phyloP scores from a whole-genome alignment of 2,329 filamentous ascomycete species.

The Xylaria sp. region DNA sequence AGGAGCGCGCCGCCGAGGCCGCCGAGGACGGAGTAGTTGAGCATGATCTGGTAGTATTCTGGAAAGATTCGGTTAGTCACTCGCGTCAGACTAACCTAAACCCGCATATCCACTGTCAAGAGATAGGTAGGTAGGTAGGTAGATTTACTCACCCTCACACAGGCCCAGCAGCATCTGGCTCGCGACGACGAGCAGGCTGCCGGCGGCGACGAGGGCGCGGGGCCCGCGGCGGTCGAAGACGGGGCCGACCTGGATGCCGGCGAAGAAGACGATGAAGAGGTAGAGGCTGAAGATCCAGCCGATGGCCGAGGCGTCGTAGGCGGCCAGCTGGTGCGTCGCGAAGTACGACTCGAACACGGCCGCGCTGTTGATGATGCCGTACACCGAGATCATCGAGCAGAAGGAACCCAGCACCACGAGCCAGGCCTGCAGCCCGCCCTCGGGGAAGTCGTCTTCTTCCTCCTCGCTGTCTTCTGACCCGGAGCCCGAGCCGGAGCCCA shows the following conservation, averaged over 20 bases:
- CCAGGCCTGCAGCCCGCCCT: conserved; percentile 74
- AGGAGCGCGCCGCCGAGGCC: conserved; percentile 75
- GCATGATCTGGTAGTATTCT: conserved; percentile 79
- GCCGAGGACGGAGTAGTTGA: conserved; percentile 73
- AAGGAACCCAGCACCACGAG: conserved; percentile 78
- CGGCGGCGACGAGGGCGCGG: conserved; percentile 64
- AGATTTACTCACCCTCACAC: conserved; percentile 53
- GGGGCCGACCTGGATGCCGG: conserved; percentile 80
- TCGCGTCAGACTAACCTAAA: no score
- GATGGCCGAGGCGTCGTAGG: conserved; percentile 67
- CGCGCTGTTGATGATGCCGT: conserved; percentile 75
- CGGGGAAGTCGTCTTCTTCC: conserved; percentile 58
- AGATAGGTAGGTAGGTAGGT: not conserved
- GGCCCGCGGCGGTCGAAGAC: conserved; percentile 79
- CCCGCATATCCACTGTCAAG: no score
- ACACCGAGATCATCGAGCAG: conserved; percentile 68
- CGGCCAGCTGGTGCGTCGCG: conserved; percentile 68
- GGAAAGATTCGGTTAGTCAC: not conserved
- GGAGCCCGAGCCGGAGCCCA: no score
- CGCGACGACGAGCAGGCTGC: conserved; percentile 63
- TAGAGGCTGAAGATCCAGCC: conserved; percentile 90
- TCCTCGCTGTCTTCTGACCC: conserved; percentile 7
- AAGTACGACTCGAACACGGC: conserved; percentile 81
- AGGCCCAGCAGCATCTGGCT: conserved; percentile 70
- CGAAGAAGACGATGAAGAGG: conserved; percentile 79